Conservation (phyloP, 1,139 yeast species). For the Candida dubliniensis region DNA sequence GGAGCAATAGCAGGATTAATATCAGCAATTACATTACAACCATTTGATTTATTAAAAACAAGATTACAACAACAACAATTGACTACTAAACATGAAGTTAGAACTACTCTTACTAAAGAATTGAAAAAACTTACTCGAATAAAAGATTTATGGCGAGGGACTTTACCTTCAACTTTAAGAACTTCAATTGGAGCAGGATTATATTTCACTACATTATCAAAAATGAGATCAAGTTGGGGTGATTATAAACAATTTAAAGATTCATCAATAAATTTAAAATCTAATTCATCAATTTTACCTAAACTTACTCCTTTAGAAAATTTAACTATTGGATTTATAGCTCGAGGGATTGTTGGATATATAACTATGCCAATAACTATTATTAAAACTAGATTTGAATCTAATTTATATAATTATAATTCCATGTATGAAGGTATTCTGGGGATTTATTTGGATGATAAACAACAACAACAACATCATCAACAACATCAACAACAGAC, state of each 20-base stretch:
- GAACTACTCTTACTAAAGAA: slow-evolving; percentile 40
- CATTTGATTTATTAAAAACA: slow-evolving; percentile 86
- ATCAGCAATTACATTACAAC: slow-evolving; percentile 81
- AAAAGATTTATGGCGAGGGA: slow-evolving; percentile 84
- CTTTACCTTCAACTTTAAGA: slow-evolving; percentile 83
- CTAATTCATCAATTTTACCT: slow-evolving; percentile 52
- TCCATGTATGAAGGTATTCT: slow-evolving; percentile 63
- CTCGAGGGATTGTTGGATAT: slow-evolving; percentile 81
- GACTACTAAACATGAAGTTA: slow-evolving; percentile 37
- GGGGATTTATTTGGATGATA: slow-evolving; percentile 48
- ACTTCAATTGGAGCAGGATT: slow-evolving; percentile 91
- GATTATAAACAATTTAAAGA: slow-evolving; percentile 20
- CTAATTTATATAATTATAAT: slow-evolving; percentile 67
- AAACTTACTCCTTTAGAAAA: slow-evolving; percentile 70
- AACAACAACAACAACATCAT: slow-evolving; percentile 2
- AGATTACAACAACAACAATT: slow-evolving; percentile 74
- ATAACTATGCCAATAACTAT: slow-evolving; percentile 97
- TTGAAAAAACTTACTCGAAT: slow-evolving; percentile 48
- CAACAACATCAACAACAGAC: neutral
- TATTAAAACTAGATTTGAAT: slow-evolving; percentile 86
- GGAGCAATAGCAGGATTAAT: slow-evolving; percentile 88
- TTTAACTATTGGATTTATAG: slow-evolving; percentile 71
- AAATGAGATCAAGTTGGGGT: slow-evolving; percentile 56
- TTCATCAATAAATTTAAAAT: slow-evolving; percentile 12
- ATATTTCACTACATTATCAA: slow-evolving; percentile 71